Conservation (phyloP, 2,329 filamentous ascomycete species). For the Emergomyces orientalis region DNA sequence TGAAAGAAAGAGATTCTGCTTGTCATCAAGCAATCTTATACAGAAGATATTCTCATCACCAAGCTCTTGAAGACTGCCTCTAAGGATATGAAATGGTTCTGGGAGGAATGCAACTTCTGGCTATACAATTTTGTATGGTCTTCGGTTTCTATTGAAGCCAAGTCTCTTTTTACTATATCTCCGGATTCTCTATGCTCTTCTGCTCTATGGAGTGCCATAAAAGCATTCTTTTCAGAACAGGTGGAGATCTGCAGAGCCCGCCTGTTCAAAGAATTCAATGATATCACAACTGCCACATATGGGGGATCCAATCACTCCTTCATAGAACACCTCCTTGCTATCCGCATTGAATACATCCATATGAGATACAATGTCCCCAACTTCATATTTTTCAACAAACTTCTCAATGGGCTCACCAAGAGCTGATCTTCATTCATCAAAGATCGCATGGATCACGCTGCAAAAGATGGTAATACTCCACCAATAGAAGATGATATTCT, state of each 20-base stretch:
- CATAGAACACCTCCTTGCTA: neutral
- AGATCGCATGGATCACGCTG: neutral
- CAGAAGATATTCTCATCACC: neutral
- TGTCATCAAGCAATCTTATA: neutral
- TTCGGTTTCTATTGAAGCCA: neutral
- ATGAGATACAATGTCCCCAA: neutral
- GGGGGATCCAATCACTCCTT: neutral
- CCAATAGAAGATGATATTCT: neutral
- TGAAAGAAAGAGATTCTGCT: neutral
- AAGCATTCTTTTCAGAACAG: too few species aligned
- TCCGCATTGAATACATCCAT: neutral
- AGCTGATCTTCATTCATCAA: neutral
- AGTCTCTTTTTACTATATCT: neutral
- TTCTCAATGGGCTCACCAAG: neutral
- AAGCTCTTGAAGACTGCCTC: neutral
- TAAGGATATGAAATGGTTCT: neutral
- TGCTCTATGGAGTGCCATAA: neutral
- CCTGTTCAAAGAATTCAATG: neutral
- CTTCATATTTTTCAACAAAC: neutral
- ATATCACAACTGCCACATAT: neutral
- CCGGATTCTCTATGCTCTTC: neutral
- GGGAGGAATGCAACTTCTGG: neutral
- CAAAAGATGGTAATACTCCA: neutral
- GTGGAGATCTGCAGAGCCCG: too few species aligned
- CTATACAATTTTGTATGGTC: neutral